These are phyloP conservation scores for Chaetomiaceae sp. DNA, from an alignment of 2,329 filamentous ascomycete species.

Conservation along the genomic window DNA sequence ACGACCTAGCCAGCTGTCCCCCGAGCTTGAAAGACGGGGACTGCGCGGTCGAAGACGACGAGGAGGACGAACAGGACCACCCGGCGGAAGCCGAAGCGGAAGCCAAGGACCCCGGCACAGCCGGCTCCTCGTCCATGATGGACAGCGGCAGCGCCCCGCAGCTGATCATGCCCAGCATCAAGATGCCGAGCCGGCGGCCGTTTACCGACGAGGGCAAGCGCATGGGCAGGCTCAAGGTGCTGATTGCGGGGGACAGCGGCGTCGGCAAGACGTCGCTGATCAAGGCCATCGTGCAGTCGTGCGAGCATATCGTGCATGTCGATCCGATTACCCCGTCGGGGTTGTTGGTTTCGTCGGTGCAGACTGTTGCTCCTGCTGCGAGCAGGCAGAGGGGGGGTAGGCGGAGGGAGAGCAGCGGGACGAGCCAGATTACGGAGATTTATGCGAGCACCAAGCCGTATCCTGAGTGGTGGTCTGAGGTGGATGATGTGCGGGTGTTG, in stretches of 20 bases:
- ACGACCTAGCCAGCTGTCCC: conserved; percentile 38
- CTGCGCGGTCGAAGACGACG: conserved; percentile 45
- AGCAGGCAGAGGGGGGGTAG: conserved; percentile 7
- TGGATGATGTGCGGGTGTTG: conserved; percentile 58
- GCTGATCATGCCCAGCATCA: conserved; percentile 96
- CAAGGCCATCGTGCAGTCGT: conserved; percentile 78
- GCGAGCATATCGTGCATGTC: conserved; percentile 90
- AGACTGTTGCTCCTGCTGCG: conserved; percentile 9
- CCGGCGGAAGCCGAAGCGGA: conserved; percentile 13
- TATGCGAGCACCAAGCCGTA: conserved; percentile 80
- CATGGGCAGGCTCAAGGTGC: conserved; percentile 82
- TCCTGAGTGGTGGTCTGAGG: conserved; percentile 82
- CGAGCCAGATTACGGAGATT: conserved; percentile 56
- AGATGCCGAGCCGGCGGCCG: conserved; percentile 80
- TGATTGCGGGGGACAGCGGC: conserved; percentile 75
- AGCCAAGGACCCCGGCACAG: background rate
- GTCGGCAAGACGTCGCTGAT: conserved; percentile 88
- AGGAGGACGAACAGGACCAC: conserved; percentile 17
- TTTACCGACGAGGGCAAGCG: conserved; percentile 84
- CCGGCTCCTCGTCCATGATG: conserved; percentile 28
- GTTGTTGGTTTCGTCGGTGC: conserved; percentile 15
- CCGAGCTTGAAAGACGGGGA: conserved; percentile 30
- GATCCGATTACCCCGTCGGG: conserved; percentile 54
- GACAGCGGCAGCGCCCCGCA: conserved; percentile 60
- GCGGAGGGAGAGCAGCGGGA: conserved; percentile 12